phyloP scores from a whole-genome alignment of 2,329 filamentous ascomycete species.

The Leptographium wingfieldii region DNA sequence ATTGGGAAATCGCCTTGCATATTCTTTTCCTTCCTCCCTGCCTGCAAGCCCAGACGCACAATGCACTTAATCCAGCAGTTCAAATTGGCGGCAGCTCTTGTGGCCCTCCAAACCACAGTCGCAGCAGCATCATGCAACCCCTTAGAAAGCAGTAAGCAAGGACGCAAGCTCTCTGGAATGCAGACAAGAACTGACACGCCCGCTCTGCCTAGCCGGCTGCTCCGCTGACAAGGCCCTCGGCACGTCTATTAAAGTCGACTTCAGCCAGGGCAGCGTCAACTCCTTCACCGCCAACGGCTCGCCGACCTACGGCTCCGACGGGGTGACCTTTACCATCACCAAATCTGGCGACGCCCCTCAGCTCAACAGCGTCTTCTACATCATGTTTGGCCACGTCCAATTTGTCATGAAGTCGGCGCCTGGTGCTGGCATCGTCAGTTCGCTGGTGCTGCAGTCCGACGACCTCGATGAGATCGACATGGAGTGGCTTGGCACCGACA shows the following conservation, averaged over 20 bases:
- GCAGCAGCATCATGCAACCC: not conserved
- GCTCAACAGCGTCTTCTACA: constrained; percentile 85
- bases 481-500: constrained; percentile 80
- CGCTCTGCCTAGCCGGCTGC: constrained; percentile 39
- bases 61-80: too few species aligned
- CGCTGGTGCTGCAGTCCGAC: constrained; percentile 82
- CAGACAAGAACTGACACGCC: too few species aligned
- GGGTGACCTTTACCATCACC: constrained; percentile 69
- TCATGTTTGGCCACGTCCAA: constrained; percentile 95
- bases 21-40: too few species aligned
- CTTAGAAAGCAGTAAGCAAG: not conserved
- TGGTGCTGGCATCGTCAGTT: constrained; percentile 85
- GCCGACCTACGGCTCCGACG: constrained; percentile 62
- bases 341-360: constrained; percentile 73
- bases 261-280: constrained; percentile 63
- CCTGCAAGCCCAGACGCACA: too few species aligned
- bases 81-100: too few species aligned
- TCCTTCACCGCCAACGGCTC: constrained; percentile 60
- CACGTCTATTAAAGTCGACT: constrained; percentile 72
- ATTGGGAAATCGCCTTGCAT: too few species aligned
- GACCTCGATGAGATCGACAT: constrained; percentile 92
- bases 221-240: constrained; percentile 69
- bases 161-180: too few species aligned
- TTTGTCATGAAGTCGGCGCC: constrained; percentile 75
- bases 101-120: not conserved